Evolutionary conservation across 1,139 yeast genomes (phyloP).

Genomic region (Candida freyschussii): DNA sequence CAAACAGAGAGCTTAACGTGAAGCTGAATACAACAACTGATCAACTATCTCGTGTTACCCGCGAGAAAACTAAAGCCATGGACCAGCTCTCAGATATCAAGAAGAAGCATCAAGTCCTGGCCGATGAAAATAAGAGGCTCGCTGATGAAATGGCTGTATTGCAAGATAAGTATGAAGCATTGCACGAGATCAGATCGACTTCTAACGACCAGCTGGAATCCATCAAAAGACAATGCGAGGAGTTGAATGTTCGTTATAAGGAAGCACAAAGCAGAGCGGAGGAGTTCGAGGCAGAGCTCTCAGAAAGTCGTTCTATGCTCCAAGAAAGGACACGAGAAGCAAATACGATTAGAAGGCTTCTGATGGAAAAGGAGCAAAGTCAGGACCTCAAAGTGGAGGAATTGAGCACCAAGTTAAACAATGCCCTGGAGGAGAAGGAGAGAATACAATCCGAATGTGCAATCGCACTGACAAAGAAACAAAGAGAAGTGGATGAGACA

Average conservation of each 20-base stretch:
- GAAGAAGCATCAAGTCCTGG: slow-evolving; percentile 38
- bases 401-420: slow-evolving; percentile 38
- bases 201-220: slow-evolving; percentile 55
- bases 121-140: slow-evolving; percentile 51
- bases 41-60: slow-evolving; percentile 29
- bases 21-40: slow-evolving; percentile 13
- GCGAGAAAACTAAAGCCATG: slow-evolving; percentile 35
- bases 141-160: slow-evolving; percentile 47
- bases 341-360: slow-evolving; percentile 60
- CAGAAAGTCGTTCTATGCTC: slow-evolving; percentile 64
- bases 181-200: slow-evolving; percentile 40
- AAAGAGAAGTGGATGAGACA: slow-evolving; percentile 30
- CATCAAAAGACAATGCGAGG: slow-evolving; percentile 72
- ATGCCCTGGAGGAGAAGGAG: slow-evolving; percentile 52
- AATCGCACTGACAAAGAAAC: slow-evolving; percentile 43
- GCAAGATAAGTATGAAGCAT: slow-evolving; percentile 45
- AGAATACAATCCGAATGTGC: slow-evolving; percentile 52
- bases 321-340: slow-evolving; percentile 82
- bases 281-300: slow-evolving; percentile 71
- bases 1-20: slow-evolving; percentile 24
- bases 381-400: slow-evolving; percentile 46
- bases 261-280: slow-evolving; percentile 62
- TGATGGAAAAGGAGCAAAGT: slow-evolving; percentile 63
- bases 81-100: slow-evolving; percentile 40
- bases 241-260: slow-evolving; percentile 58